Base-by-base conservation (phyloP, 2,329 filamentous ascomycete species). In the Trichoderma koningii region DNA sequence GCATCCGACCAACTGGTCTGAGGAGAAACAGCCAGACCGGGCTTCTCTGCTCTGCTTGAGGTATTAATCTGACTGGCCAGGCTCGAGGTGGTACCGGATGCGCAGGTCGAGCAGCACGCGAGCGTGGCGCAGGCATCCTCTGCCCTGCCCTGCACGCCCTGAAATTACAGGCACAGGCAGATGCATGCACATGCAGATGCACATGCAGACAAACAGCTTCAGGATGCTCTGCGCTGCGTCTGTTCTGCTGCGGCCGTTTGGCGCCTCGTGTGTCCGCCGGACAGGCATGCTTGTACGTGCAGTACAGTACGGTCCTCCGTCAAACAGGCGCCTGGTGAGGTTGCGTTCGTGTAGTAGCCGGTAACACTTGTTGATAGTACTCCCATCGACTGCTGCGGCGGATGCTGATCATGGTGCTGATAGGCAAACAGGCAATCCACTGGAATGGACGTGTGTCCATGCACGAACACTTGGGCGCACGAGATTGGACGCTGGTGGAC, bases 71-170 rank as follows among this genome's bases (percentile, higher is more conserved):
- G 34, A 38, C 34, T 38, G 34, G 34, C 34, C 34, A 38, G 34
- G 34, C 34, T 38, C 34, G 34, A 38, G 10, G 34, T 38, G 2
- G 34, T 38, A 38, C 3, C 21, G 21, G 21, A 23, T 30, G 55
- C 47, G 55, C 52, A 41, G n/a, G n/a, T 15, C 12, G 10, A 42
- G 28, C 52, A 21, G 17, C 30, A 30, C n/a, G 56, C 45, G 56
- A 60, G 56, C 34, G 34, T 60, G 56, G 56, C 56, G 56, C 56
- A 60, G 56, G 30, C 45, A 45, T 30, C 56, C 38, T 48, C 28
- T 60, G 56, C 56, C 47, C 56, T 60, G 56, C 56, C 47, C 56
- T 60, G 56, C 56, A 60, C 42, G 26, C 30, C 30, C 21, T 60
- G 56, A 60, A 60, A 60, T 60, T 60, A 60, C 45, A 41, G 34